A percentile compares a stretch with the other conserved stretches of the same genome.
These are phyloP conservation scores for Cladosporium sp. DNA, from an alignment of 2,329 filamentous ascomycete genomes.

Conservation along the genomic window DNA sequence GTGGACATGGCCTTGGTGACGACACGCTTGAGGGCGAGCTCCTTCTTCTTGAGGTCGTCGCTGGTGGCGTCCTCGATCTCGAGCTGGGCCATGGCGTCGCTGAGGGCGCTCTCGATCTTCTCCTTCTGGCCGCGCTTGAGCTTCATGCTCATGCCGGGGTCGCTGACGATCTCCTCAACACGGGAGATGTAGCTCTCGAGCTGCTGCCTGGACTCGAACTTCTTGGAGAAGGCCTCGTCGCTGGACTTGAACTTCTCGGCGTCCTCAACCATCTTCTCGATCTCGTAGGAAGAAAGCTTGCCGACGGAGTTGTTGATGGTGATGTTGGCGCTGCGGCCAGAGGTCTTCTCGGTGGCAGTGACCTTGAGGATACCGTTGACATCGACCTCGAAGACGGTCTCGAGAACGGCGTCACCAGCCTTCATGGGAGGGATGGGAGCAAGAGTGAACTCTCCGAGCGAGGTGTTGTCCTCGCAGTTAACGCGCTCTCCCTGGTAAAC, in stretches of 20 bases:
- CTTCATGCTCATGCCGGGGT: constrained; percentile 93
- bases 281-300: constrained; percentile 91
- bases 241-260: constrained; percentile 98
- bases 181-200: constrained; percentile 98
- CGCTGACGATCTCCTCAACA: constrained; percentile 97
- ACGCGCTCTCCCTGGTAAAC: constrained; percentile 96
- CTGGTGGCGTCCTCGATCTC: constrained; percentile 89
- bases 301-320: constrained; percentile 99
- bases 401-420: constrained; percentile 92
- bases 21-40: constrained; percentile 93
- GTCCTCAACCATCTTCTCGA: constrained; percentile 96
- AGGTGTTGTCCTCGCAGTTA: constrained; percentile 98
- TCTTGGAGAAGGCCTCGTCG: constrained; percentile 99
- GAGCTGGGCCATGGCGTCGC: constrained; percentile 95
- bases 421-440: constrained; percentile 72
- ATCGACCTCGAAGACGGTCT: constrained; percentile 98
- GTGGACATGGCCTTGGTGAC: constrained; percentile 74
- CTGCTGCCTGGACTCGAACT: constrained; percentile 98
- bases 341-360: constrained; percentile 98
- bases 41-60: constrained; percentile 99
- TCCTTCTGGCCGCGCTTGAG: constrained; percentile 99
- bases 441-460: constrained; percentile 92
- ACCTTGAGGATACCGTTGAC: constrained; percentile 98
- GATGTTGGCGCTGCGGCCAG: constrained; percentile 97
- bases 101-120: constrained; percentile 97